Evolutionary conservation across 805 yeast species (phyloP).

Genomic region (Candida manassasensis): DNA sequence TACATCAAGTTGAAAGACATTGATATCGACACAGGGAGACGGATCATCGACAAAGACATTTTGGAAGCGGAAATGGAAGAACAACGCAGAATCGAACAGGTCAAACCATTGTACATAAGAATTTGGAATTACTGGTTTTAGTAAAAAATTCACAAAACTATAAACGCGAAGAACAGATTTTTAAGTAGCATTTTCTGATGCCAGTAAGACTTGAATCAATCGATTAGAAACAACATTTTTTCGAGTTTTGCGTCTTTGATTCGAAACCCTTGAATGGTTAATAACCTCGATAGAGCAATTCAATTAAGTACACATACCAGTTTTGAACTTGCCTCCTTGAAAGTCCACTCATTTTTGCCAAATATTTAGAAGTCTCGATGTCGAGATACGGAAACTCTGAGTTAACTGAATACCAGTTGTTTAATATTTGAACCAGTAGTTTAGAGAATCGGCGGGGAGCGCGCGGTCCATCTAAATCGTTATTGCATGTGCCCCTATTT

Average conservation of each 20-base stretch:
- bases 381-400: slow-evolving; percentile 6
- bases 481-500: no score
- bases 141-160: no score
- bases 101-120: slow-evolving; percentile 19
- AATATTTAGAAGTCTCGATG: neutral
- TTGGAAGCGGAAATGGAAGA: slow-evolving; percentile 33
- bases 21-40: slow-evolving; percentile 36
- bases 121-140: slow-evolving; percentile 20
- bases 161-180: no score
- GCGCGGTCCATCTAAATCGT: no score
- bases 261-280: slow-evolving; percentile 40
- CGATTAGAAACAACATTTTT: slow-evolving; percentile 3
- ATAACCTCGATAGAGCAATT: slow-evolving; percentile 1
- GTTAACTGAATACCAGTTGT: slow-evolving; percentile 7
- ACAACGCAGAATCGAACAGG: slow-evolving; percentile 21
- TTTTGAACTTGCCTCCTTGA: slow-evolving; percentile 52
- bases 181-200: no score
- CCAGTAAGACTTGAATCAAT: no score
- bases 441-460: neutral
- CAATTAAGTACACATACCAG: slow-evolving; percentile 11
- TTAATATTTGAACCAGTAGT: slow-evolving; percentile 4
- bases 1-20: slow-evolving; percentile 27
- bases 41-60: slow-evolving; percentile 25
- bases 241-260: slow-evolving; percentile 43
- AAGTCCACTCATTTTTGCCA: slow-evolving; percentile 56